These are phyloP conservation scores for Exophiala alcalophila DNA, from an alignment of 2,329 filamentous ascomycete genomes.

Conservation along the genomic window DNA sequence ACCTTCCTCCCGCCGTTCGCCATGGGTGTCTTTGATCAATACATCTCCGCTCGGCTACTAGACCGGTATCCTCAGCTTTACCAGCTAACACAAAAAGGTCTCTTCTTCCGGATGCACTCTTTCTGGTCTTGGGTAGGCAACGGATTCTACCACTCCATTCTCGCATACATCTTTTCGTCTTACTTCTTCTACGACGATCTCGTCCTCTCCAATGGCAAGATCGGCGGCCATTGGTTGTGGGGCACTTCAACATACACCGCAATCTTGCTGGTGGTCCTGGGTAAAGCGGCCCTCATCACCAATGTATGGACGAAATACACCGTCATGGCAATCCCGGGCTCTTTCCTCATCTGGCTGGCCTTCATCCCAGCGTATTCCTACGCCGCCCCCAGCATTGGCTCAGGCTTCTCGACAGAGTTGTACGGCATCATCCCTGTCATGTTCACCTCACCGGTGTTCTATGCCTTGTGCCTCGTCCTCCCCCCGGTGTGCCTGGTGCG, in stretches of 20 bases:
- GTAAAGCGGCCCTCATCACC: constrained; percentile 90
- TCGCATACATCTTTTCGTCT: constrained; percentile 83
- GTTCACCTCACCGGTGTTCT: constrained; percentile 81
- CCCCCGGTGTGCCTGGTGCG: constrained; percentile 78
- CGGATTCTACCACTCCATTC: constrained; percentile 90
- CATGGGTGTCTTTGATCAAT: constrained; percentile 95
- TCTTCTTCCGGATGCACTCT: constrained; percentile 89
- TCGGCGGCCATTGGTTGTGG: constrained; percentile 96
- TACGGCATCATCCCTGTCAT: constrained; percentile 76
- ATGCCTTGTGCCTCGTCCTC: constrained; percentile 80
- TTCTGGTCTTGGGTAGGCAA: constrained; percentile 92
- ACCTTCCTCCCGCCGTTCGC: constrained; percentile 90
- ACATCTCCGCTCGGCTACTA: constrained; percentile 86
- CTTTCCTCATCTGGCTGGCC: constrained; percentile 83
- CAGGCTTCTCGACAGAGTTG: constrained; percentile 78
- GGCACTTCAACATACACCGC: constrained; percentile 91
- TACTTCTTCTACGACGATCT: constrained; percentile 80
- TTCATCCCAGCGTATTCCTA: constrained; percentile 86
- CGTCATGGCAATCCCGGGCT: constrained; percentile 89
- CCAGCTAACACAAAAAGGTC: constrained; percentile 83
- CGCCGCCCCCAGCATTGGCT: constrained; percentile 74
- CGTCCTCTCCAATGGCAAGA: constrained; percentile 72
- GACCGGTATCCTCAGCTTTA: constrained; percentile 97
- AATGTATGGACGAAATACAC: constrained; percentile 99
- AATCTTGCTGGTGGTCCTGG: constrained; percentile 86